Conservation (phyloP, 768 basidiomycete genomes). For the Boletus barrowsii region DNA sequence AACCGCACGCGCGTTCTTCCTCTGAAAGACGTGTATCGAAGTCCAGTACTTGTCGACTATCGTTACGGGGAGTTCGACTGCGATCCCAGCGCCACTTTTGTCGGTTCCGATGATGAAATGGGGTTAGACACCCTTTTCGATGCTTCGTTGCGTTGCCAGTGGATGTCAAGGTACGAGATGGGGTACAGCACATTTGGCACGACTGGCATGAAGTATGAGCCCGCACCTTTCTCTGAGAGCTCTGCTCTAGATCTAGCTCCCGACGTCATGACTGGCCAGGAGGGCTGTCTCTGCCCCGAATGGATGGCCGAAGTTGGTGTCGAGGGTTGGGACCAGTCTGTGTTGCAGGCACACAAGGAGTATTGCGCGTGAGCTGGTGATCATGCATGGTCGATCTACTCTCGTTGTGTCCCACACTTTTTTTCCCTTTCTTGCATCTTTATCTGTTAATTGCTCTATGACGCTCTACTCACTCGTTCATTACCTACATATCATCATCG, state of each 20-base stretch:
- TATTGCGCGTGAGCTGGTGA: neutral
- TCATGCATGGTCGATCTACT: neutral
- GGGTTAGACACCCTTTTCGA: conserved; percentile 7
- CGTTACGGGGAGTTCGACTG: neutral
- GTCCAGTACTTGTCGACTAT: neutral
- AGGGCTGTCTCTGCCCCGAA: conserved; percentile 22
- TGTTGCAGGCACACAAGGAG: neutral
- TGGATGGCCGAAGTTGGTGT: conserved; percentile 19
- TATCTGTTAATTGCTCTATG: neutral
- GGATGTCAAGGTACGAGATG: conserved; percentile 16
- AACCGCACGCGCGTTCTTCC: neutral
- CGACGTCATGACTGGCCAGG: neutral
- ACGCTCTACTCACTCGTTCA: neutral
- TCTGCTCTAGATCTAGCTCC: neutral
- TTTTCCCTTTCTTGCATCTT: neutral
- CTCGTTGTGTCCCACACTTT: neutral
- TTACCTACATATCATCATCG: neutral
- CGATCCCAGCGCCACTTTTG: neutral
- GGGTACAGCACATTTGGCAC: conserved; percentile 1
- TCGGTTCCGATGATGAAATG: conserved; percentile 3
- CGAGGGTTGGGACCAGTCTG: conserved; percentile 14
- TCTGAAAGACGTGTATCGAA: too few species aligned
- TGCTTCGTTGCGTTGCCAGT: neutral
- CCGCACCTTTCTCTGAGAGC: neutral
- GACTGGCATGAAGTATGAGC: neutral